Conservation (phyloP, 257 asterid species). For the Linaria vulgaris region DNA sequence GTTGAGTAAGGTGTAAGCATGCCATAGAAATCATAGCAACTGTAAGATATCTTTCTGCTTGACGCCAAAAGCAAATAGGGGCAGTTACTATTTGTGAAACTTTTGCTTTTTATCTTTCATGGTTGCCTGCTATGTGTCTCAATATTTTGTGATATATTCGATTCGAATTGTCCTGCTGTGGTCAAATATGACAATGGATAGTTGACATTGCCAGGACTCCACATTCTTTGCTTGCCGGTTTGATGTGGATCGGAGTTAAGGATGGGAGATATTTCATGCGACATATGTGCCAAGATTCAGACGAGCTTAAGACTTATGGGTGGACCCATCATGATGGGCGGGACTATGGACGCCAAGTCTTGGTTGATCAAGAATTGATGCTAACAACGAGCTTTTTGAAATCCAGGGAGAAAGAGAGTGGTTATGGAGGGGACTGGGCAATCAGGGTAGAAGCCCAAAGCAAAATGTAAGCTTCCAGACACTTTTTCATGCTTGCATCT, state of each 20-base stretch:
- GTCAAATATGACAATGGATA: slow-evolving; percentile 19
- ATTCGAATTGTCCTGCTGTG: slow-evolving; percentile 6
- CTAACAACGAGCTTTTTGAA: slow-evolving; percentile 84
- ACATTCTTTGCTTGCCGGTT: slow-evolving; percentile 82
- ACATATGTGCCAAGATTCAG: slow-evolving; percentile 89
- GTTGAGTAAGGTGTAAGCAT: not conserved
- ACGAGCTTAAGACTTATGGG: slow-evolving; percentile 79
- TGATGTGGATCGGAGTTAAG: slow-evolving; percentile 95
- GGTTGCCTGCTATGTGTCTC: not conserved
- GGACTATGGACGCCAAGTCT: slow-evolving; percentile 84
- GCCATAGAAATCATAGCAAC: not conserved
- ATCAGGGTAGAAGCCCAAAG: slow-evolving; percentile 67
- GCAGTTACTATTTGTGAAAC: not conserved
- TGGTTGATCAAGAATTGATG: slow-evolving; percentile 71
- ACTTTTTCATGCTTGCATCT: slow-evolving; percentile 27
- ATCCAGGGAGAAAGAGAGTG: slow-evolving; percentile 69
- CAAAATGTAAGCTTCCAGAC: slow-evolving; percentile 53
- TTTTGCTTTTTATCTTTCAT: not conserved
- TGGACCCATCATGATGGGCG: slow-evolving; percentile 95
- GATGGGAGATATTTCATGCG: slow-evolving; percentile 86
- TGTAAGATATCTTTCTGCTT: not conserved
- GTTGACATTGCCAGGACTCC: slow-evolving; percentile 68
- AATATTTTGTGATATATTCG: not conserved
- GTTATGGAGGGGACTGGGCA: slow-evolving; percentile 99
- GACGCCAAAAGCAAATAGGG: not conserved